Percentiles rank a stretch among this genome's conserved stretches.
Conservation (phyloP, 169 alveolate genomes). For the Ichthyophthirius multifiliis region DNA sequence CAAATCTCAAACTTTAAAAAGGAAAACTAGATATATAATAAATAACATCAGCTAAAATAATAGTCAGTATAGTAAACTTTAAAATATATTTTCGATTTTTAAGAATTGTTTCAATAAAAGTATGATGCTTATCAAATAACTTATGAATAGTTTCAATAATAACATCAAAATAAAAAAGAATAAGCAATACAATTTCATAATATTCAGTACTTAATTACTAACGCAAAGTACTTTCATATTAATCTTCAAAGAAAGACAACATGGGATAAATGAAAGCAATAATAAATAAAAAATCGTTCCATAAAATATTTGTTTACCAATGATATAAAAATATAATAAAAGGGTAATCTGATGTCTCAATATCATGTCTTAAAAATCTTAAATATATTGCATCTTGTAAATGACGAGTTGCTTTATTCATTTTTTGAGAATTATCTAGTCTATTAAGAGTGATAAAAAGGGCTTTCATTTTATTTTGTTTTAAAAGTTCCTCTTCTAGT, state of each 20-base stretch:
- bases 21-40: background rate
- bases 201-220: background rate
- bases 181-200: background rate
- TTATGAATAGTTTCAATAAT: background rate
- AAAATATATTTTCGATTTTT: background rate
- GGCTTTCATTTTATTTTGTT: background rate
- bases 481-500: too few species aligned
- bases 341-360: background rate
- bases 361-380: background rate
- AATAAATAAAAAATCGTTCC: background rate
- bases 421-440: background rate
- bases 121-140: background rate
- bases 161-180: background rate
- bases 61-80: background rate
- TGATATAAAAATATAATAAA: background rate
- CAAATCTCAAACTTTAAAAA: background rate
- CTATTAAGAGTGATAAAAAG: background rate
- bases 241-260: background rate
- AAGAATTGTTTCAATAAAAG: background rate
- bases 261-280: background rate
- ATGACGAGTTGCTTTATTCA: constrained; percentile 1
- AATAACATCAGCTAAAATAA: background rate
- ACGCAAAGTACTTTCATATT: background rate
- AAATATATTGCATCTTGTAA: background rate
- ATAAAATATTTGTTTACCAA: background rate